Conservation (phyloP, 805 yeast species). For the Candida easanensis region DNA sequence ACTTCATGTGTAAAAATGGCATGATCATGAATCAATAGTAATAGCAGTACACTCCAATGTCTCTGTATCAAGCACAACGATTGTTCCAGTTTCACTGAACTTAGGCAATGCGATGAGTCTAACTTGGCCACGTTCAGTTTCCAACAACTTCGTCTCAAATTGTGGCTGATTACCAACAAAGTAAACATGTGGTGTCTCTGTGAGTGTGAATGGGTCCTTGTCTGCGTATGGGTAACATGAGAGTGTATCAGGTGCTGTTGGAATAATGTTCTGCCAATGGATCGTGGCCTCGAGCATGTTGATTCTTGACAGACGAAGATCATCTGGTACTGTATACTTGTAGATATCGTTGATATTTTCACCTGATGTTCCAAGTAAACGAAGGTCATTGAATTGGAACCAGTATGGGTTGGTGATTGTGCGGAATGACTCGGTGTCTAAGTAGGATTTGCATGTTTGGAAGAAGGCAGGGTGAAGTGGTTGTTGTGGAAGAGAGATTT, state of each 20-base stretch:
- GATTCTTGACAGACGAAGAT: slow-evolving; percentile 36
- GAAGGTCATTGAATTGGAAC: slow-evolving; percentile 54
- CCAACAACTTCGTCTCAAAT: slow-evolving; percentile 46
- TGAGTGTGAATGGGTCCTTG: slow-evolving; percentile 76
- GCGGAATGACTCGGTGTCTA: slow-evolving; percentile 38
- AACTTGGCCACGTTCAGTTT: slow-evolving; percentile 39
- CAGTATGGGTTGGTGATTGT: slow-evolving; percentile 71
- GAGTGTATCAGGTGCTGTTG: slow-evolving; percentile 95
- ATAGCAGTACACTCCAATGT: slow-evolving; percentile 56
- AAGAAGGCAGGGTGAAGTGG: slow-evolving; percentile 81
- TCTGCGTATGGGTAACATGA: slow-evolving; percentile 82
- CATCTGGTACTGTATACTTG: slow-evolving; percentile 54
- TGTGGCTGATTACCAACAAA: slow-evolving; percentile 80
- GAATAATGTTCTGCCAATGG: slow-evolving; percentile 83
- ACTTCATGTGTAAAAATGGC: not conserved
- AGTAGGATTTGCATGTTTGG: slow-evolving; percentile 39
- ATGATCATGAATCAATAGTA: slow-evolving; percentile 15
- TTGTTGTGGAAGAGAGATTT: slow-evolving; percentile 81
- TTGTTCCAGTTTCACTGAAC: slow-evolving; percentile 61
- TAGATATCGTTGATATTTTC: slow-evolving; percentile 78
- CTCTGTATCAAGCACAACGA: slow-evolving; percentile 58
- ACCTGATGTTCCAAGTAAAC: slow-evolving; percentile 76
- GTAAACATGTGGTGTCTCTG: slow-evolving; percentile 81
- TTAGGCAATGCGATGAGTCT: slow-evolving; percentile 67
- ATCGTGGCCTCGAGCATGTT: slow-evolving; percentile 65